phyloP scores from a whole-genome alignment of 768 basidiomycete species.

The Daedaleopsis sinensis region DNA sequence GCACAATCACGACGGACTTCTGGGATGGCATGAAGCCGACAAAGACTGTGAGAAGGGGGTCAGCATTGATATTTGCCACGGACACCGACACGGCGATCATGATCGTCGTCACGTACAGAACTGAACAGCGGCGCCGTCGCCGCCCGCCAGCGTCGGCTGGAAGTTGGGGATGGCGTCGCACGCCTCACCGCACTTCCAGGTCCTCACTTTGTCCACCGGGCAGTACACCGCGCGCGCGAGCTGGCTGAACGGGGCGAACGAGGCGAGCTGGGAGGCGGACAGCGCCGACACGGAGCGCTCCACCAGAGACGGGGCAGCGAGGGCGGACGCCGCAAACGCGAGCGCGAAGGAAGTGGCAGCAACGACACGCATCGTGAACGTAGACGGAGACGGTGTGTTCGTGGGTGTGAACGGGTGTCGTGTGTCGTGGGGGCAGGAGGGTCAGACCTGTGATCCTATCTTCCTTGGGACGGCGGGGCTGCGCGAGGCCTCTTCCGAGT shows the following conservation, averaged over 20 bases:
- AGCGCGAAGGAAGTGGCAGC: conserved; percentile 1
- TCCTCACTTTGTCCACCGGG: conserved; percentile 36
- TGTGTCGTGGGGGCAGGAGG: not conserved
- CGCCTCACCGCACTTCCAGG: conserved; percentile 52
- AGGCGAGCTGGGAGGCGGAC: conserved; percentile 37
- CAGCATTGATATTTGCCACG: too few relatives aligned
- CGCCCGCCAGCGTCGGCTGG: conserved; percentile 48
- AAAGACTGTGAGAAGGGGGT: conserved; percentile 39
- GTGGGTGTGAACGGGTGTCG: not conserved
- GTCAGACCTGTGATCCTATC: conserved; percentile 2
- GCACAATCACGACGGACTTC: conserved; percentile 57
- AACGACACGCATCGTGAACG: conserved; percentile 7
- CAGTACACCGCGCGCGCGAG: conserved; percentile 66
- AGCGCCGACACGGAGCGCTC: conserved; percentile 27
- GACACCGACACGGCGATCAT: too few relatives aligned
- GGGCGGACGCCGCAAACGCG: not conserved
- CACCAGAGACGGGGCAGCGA: not conserved
- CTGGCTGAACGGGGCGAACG: conserved; percentile 49
- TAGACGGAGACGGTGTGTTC: too few relatives aligned
- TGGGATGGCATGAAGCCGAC: conserved; percentile 60
- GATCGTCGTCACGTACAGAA: conserved; percentile 39
- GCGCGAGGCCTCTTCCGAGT: not conserved
- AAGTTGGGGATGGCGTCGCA: conserved; percentile 47
- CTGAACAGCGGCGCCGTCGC: conserved; percentile 52
- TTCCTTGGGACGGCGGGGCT: too few relatives aligned